These are phyloP conservation scores for Claviceps sp. DNA, from an alignment of 2,329 filamentous ascomycete genomes.

Conservation along the genomic window DNA sequence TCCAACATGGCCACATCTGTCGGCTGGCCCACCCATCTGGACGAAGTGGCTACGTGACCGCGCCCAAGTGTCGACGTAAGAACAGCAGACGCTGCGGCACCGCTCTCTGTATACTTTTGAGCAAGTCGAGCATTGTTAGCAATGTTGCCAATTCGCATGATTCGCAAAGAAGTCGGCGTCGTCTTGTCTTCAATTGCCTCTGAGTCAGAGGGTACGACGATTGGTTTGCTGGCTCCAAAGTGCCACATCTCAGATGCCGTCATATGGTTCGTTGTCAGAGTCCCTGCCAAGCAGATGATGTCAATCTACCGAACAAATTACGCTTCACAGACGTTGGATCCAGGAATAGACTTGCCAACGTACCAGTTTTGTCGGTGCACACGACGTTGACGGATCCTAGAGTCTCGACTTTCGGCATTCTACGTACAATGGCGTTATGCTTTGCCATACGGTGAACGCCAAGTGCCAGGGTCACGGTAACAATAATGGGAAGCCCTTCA, in stretches of 20 bases:
- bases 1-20: slow-evolving; percentile 97
- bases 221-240: slow-evolving; percentile 50
- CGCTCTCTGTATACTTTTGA: slow-evolving; percentile 54
- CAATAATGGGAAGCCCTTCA: slow-evolving; percentile 92
- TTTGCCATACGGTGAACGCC: slow-evolving; percentile 95
- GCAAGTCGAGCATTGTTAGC: slow-evolving; percentile 86
- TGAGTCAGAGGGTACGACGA: slow-evolving; percentile 42
- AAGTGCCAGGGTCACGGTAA: slow-evolving; percentile 88
- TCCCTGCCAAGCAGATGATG: slow-evolving; percentile 37
- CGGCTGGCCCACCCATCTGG: slow-evolving; percentile 90
- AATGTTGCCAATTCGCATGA: slow-evolving; percentile 87
- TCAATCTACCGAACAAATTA: background rate
- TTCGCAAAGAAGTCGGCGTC: slow-evolving; percentile 62
- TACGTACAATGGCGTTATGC: slow-evolving; percentile 86
- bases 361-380: slow-evolving; percentile 93
- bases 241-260: slow-evolving; percentile 95
- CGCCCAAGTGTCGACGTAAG: slow-evolving; percentile 67
- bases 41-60: slow-evolving; percentile 50
- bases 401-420: slow-evolving; percentile 93
- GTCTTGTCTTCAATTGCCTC: slow-evolving; percentile 43
- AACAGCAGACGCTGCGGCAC: slow-evolving; percentile 57
- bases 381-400: slow-evolving; percentile 99
- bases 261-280: slow-evolving; percentile 96
- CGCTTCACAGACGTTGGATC: background rate
- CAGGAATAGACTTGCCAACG: slow-evolving; percentile 5